These are phyloP conservation scores for Dendrobium huoshanense DNA, from an alignment of 106 monocot species.

Conservation along the genomic window DNA sequence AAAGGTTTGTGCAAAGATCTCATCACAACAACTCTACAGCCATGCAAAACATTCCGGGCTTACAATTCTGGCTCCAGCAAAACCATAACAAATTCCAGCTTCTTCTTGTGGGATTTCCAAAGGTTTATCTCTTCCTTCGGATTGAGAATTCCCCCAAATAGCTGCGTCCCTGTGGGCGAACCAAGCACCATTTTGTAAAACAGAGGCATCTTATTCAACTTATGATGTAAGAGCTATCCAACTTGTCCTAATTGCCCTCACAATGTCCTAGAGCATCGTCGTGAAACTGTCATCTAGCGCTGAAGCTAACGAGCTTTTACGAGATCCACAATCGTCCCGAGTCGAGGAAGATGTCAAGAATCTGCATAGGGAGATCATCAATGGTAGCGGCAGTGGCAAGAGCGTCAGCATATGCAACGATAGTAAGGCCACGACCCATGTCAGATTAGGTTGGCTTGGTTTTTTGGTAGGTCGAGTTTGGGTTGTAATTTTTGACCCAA, in stretches of 20 bases:
- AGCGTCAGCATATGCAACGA: constrained; percentile 71
- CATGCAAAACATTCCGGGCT: constrained; percentile 55
- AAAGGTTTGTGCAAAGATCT: constrained; percentile 50
- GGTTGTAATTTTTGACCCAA: too few relatives aligned
- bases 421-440: constrained; percentile 34
- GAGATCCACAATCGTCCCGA: constrained; percentile 79
- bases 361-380: constrained; percentile 64
- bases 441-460: too few relatives aligned
- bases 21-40: constrained; percentile 63
- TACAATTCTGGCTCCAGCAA: constrained; percentile 55
- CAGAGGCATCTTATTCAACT: constrained; percentile 70
- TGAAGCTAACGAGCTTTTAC: constrained; percentile 27
- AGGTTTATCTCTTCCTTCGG: constrained; percentile 80
- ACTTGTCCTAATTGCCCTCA: constrained; percentile 60
- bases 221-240: constrained; percentile 55
- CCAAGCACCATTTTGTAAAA: constrained; percentile 81
- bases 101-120: constrained; percentile 76
- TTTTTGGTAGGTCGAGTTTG: too few relatives aligned
- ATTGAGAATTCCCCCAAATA: constrained; percentile 86
- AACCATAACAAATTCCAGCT: constrained; percentile 68
- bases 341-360: constrained; percentile 52
- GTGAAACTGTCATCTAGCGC: constrained; percentile 13
- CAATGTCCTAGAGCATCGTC: constrained; percentile 45
- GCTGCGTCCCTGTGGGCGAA: constrained; percentile 70
- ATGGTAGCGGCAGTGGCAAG: constrained; percentile 70